Base-by-base conservation (phyloP, 2,329 filamentous ascomycete genomes). In the Stromatinia cepivora region DNA sequence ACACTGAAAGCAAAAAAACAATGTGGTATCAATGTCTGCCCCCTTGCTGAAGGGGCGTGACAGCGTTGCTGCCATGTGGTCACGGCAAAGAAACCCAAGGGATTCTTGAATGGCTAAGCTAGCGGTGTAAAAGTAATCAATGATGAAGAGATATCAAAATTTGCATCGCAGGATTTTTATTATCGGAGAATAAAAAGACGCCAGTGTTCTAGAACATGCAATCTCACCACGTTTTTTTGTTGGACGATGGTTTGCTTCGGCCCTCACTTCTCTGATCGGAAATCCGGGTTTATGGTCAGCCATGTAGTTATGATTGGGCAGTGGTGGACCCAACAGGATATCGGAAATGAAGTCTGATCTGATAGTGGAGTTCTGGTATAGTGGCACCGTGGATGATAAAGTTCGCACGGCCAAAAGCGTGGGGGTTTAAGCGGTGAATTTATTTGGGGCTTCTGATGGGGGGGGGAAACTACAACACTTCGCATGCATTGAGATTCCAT, bases 281-380 rank as follows among this genome's bases (percentile, higher is more conserved):
- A 50, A 50, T 52, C 59, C 59, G 59, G 36, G 13, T 20, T 36
- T 20, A 36, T 50, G 34, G 45, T 50, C 22, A 50, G 45, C 45
- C 45, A 63, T 63, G 22, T 36, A 50, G 22, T 39, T 42, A 31
- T 45, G 59, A 63, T 63, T 63, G 59, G 59, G 59, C 59, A 63
- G 46, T 52, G 22, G 22, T 63, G 45, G 45, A 50, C 34, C 45
- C 31, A n/a, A 50, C 59, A 36, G 46, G 45, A 34, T 13, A 25
- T 42, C 31, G 59, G 28, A 50, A 50, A 63, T 50, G 28, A 63
- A 50, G 31, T 63, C 45, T 63, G 59, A 50, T 63, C 31, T 63
- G 59, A 50, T 63, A 52, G 59, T 63, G 59, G 45, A 52, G 45
- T 50, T 20, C 56, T 36, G 36, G 56, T 17, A 34, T 17, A 34